Conservation (phyloP, 1,284 basidiomycete species). For the Ganoderma lingzhi region DNA sequence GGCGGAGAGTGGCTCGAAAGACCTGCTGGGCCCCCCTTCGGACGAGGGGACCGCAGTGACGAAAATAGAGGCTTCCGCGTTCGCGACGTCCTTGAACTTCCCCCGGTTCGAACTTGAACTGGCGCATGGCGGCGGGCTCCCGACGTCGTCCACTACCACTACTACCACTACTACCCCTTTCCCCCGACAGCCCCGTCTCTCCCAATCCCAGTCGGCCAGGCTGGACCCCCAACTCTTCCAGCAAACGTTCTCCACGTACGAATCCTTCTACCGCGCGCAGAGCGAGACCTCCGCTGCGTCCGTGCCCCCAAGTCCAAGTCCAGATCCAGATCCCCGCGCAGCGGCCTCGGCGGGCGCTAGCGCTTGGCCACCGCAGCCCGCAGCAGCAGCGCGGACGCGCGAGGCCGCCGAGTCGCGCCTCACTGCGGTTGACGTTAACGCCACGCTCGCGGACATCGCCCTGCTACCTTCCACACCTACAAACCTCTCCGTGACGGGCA, state of each 20-base stretch:
- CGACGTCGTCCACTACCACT: neutral
- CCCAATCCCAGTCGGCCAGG: neutral
- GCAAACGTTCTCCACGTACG: slow-evolving; percentile 2
- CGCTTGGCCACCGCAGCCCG: neutral
- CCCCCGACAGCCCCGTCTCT: neutral
- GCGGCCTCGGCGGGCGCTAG: neutral
- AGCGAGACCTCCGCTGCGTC: neutral
- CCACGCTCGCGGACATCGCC: neutral
- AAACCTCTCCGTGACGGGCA: neutral
- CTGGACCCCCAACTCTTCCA: neutral
- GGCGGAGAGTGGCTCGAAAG: neutral
- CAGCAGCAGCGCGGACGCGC: neutral
- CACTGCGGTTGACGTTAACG: neutral
- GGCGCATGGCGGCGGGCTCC: neutral
- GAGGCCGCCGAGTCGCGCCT: neutral
- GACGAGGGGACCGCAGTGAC: neutral
- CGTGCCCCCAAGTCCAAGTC: neutral
- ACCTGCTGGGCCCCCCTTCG: neutral
- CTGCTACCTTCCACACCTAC: neutral
- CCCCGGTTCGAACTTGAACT: neutral
- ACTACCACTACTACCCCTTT: neutral
- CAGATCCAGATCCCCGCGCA: neutral
- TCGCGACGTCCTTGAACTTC: neutral
- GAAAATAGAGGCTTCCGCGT: neutral
- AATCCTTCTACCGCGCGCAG: slow-evolving; percentile 3